A percentile compares a stretch with the other conserved stretches of the same genome.
Evolutionary conservation across 169 alveolate species (phyloP).

Genomic region (Eimeria zaria): DNA sequence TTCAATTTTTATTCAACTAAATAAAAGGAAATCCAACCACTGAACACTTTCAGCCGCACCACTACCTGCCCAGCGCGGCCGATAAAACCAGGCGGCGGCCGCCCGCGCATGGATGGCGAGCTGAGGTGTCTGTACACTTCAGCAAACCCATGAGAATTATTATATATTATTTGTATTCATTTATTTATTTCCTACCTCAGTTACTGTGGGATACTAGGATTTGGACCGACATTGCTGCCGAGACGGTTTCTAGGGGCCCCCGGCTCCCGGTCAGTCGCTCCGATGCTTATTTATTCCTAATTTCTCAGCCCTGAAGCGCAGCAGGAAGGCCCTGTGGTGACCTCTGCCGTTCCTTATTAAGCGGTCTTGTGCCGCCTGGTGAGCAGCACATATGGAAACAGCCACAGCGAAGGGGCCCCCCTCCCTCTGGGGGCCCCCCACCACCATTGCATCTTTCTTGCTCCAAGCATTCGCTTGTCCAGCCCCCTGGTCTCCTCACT

Average conservation of each 20-base stretch:
- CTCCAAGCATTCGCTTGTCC: conserved; percentile 71
- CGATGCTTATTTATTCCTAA: conserved; percentile 15
- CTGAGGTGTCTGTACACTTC: conserved; percentile 24
- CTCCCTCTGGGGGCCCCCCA: conserved; percentile 79
- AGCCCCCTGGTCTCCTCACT: conserved; percentile 63
- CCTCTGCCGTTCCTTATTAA: not conserved
- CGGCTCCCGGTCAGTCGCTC: not conserved
- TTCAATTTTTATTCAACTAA: not conserved
- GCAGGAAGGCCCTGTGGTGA: not conserved
- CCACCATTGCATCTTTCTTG: conserved; percentile 10
- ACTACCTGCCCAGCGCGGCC: conserved; percentile 73
- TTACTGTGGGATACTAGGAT: not conserved
- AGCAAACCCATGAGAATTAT: not conserved
- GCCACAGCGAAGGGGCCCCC: conserved; percentile 53
- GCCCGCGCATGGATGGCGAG: conserved; percentile 33
- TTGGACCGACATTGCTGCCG: conserved; percentile 10
- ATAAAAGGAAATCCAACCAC: not conserved
- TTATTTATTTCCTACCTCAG: conserved; percentile 2
- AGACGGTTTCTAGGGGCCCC: conserved; percentile 50
- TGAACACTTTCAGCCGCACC: conserved; percentile 34
- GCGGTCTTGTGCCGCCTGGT: conserved; percentile 9
- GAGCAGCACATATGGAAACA: conserved; percentile 39
- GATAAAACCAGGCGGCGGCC: conserved; percentile 74
- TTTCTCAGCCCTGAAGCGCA: not conserved
- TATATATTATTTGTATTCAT: not conserved